Evolutionary conservation across 23 red algal genomes (phyloP).

Genomic region (Gracilaria domingensis): DNA sequence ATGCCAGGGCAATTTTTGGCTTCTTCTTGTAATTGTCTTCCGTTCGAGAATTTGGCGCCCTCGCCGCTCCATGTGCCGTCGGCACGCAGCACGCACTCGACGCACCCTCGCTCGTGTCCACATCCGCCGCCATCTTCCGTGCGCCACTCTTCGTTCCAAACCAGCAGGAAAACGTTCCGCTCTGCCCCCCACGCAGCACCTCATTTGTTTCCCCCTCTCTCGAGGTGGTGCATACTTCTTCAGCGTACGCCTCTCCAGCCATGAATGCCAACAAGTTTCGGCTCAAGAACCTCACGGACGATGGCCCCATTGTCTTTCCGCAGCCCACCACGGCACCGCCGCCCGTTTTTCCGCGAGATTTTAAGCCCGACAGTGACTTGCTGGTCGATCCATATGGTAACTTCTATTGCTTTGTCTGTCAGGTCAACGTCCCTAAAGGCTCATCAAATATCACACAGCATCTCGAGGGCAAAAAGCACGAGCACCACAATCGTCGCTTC

Average conservation of each 20-base stretch:
- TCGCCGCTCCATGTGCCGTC: neutral
- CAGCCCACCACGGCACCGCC: conserved; percentile 35
- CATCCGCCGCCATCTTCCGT: neutral
- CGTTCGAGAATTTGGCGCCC: no score
- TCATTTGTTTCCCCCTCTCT: neutral
- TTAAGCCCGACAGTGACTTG: conserved; percentile 49
- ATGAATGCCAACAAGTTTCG: conserved; percentile 39
- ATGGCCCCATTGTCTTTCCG: conserved; percentile 35
- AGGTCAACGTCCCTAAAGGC: conserved; percentile 64
- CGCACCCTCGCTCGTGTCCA: neutral
- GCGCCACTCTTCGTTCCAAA: neutral
- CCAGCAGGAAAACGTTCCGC: conserved; percentile 16
- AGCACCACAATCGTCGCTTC: conserved; percentile 46
- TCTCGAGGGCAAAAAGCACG: conserved; percentile 73
- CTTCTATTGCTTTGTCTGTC: conserved; percentile 71
- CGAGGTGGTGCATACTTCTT: neutral
- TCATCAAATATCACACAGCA: conserved; percentile 51
- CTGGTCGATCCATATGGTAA: conserved; percentile 54
- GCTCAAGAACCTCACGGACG: conserved; percentile 34
- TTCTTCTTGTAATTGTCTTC: no score
- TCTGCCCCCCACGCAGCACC: neutral
- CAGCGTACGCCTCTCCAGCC: neutral
- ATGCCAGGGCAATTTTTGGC: neutral
- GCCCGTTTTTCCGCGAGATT: conserved; percentile 33
- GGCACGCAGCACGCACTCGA: neutral